Base-by-base conservation (phyloP, 208 protist species). In the Crithidia thermophila region DNA sequence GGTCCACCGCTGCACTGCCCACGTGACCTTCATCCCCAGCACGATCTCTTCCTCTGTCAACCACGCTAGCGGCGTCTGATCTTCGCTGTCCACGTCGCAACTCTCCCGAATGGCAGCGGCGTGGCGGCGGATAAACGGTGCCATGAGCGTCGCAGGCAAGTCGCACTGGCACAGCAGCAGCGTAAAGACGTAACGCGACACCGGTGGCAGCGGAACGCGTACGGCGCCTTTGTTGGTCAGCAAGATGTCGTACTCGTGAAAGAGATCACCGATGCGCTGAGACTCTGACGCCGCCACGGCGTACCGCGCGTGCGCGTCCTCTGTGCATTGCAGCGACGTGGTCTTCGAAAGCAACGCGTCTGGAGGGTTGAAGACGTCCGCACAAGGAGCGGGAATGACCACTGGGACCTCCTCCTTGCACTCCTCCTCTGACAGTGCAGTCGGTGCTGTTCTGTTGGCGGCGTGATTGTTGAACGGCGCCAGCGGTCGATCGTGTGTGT, bases 101-200 rank as follows among this genome's bases (percentile, higher is more conserved):
- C 37, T n/a, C 11, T 16, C 36, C 14, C 46, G 66, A 21, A 39
- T 50, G 21, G 21, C 18, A 14, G 33, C 13, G 20, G 53, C 42
- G 42, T 71, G 53, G n/a, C 23, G 27, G 27, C 45, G 70, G 21
- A 69, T 47, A 27, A 75, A 69, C 14, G 69, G 60, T 4, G 46
- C 23, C 61, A 75, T 69, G 7, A 75, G 47, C 27, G 55, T 49
- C 8, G 67, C 34, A 1, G 52, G 65, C 23, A 81, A 52, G 58
- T 67, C 47, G 21, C 63, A 42, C 30, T 72, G 49, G 60, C 66
- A 86, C 34, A 78, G 64, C 31, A 84, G 70, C 45, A 80, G 77
- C 11, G 73, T 73, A 51, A 90, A 82, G 16, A 71, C 51, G 47
- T 81, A 81, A 14, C 84, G 77, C 14, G 84, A 76, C 21, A 90